Conservation (phyloP, 2,329 filamentous ascomycete genomes). For the Eurotiales sp. region DNA sequence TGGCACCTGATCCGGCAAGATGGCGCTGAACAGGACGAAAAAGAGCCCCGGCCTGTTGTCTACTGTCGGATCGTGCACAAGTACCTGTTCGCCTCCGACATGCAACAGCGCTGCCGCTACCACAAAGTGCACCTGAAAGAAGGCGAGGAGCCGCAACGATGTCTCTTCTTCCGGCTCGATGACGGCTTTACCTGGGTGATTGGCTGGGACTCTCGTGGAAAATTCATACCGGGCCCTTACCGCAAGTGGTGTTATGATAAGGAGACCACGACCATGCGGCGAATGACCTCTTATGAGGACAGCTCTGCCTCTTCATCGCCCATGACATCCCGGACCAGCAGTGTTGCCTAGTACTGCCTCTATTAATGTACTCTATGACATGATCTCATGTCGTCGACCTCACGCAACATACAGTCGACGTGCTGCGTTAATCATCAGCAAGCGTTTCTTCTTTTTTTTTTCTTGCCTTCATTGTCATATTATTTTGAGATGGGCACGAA, state of each 20-base stretch:
- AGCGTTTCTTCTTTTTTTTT: background rate
- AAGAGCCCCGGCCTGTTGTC: conserved; percentile 34
- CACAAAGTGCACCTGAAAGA: conserved; percentile 37
- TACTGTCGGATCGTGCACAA: conserved; percentile 49
- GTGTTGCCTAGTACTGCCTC: conserved; percentile 26
- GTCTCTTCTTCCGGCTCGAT: conserved; percentile 49
- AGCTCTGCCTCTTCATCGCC: conserved; percentile 32
- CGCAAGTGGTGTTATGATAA: conserved; percentile 47
- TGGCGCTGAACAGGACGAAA: conserved; percentile 25
- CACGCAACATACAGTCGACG: background rate
- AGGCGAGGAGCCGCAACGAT: conserved; percentile 35
- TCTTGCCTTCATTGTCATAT: background rate
- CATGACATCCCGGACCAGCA: conserved; percentile 29
- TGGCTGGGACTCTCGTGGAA: conserved; percentile 47
- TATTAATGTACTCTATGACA: background rate
- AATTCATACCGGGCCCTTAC: conserved; percentile 50
- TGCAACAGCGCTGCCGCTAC: conserved; percentile 45
- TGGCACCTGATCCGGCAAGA: conserved; percentile 48
- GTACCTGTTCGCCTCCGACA: conserved; percentile 47
- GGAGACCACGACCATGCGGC: conserved; percentile 34
- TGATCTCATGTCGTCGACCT: no score
- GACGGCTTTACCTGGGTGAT: conserved; percentile 49
- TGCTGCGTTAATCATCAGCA: no score
- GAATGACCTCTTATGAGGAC: conserved; percentile 30
- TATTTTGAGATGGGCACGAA: conserved; percentile 12